Evolutionary conservation across 2,329 filamentous ascomycete species (phyloP).

Genomic region (Verticillium zaregamsianum): DNA sequence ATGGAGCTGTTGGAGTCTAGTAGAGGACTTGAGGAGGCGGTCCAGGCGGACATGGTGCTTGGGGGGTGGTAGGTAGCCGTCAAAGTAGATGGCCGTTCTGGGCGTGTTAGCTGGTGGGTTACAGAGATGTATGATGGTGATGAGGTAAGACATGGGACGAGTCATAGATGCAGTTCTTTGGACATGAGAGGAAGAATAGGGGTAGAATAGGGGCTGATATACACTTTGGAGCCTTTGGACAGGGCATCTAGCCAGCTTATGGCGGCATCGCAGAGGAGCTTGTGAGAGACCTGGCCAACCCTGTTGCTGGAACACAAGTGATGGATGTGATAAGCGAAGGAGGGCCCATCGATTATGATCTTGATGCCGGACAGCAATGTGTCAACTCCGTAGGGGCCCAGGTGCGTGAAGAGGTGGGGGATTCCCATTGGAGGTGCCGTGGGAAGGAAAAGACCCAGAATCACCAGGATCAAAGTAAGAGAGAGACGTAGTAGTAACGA

Average conservation of each 20-base stretch:
- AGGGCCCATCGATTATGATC: slow-evolving; percentile 71
- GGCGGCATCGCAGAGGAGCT: slow-evolving; percentile 54
- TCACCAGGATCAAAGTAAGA: too few species aligned
- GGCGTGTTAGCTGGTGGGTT: slow-evolving; percentile 3
- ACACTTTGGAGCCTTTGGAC: slow-evolving; percentile 62
- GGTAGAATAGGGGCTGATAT: slow-evolving; percentile 19
- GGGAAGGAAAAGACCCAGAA: too few species aligned
- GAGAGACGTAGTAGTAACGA: too few species aligned
- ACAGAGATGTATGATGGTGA: slow-evolving; percentile 5
- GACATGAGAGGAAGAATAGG: not conserved
- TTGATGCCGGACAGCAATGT: slow-evolving; percentile 34
- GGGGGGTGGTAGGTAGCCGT: slow-evolving; percentile 68
- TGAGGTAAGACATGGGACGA: not conserved
- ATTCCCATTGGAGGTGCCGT: slow-evolving; percentile 48
- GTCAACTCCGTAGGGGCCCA: slow-evolving; percentile 47
- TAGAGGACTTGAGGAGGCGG: slow-evolving; percentile 55
- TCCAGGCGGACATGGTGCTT: slow-evolving; percentile 61
- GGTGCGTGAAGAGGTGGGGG: slow-evolving; percentile 45
- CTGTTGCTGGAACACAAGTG: slow-evolving; percentile 47
- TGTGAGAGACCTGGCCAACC: slow-evolving; percentile 57
- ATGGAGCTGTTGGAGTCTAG: slow-evolving; percentile 46
- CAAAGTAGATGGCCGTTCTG: slow-evolving; percentile 75
- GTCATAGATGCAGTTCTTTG: not conserved
- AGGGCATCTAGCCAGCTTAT: slow-evolving; percentile 56
- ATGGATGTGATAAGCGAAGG: slow-evolving; percentile 70